phyloP scores from a whole-genome alignment of 176 grass and related monocot species.

The bread wheat (Triticum aestivum) region DNA sequence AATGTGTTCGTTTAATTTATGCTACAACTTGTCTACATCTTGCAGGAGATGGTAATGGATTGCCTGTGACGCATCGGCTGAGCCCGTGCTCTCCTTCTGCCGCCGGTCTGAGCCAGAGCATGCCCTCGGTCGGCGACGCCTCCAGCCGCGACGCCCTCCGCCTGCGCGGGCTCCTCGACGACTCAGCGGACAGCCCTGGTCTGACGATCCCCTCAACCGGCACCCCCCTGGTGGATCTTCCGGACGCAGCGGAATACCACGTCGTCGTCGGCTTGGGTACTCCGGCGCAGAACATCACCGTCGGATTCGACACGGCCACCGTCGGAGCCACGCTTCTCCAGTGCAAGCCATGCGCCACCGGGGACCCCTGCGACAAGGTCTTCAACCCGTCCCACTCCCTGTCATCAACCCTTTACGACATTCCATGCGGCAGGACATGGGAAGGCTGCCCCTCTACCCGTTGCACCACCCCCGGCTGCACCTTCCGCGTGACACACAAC shows the following conservation, averaged over 20 bases:
- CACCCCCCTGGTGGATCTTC: neutral
- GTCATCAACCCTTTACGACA: slow-evolving; percentile 37
- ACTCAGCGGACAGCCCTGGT: neutral
- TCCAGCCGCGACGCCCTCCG: neutral
- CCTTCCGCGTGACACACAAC: neutral
- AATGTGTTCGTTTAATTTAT: no score
- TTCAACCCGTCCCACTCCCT: slow-evolving; percentile 39
- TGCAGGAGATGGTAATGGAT: neutral
- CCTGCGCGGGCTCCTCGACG: neutral
- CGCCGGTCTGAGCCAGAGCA: neutral
- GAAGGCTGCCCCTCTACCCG: slow-evolving; percentile 23
- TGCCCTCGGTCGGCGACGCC: neutral
- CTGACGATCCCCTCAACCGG: neutral
- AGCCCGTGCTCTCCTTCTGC: neutral
- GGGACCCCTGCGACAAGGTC: neutral
- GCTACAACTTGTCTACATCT: neutral
- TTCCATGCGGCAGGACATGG: slow-evolving; percentile 32
- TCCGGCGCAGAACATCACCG: slow-evolving; percentile 30
- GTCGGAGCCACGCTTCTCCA: slow-evolving; percentile 16
- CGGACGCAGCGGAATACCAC: slow-evolving; percentile 30
- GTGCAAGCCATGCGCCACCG: slow-evolving; percentile 45
- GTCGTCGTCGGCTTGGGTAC: slow-evolving; percentile 50
- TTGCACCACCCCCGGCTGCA: neutral
- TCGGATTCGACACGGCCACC: slow-evolving; percentile 1
- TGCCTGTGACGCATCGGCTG: slow-evolving; percentile 2